Percentiles rank a stretch among this genome's conserved stretches.
These are phyloP conservation scores for Coemansia interrupta DNA, from an alignment of 192 early-diverging fungal genomes.

Conservation along the genomic window DNA sequence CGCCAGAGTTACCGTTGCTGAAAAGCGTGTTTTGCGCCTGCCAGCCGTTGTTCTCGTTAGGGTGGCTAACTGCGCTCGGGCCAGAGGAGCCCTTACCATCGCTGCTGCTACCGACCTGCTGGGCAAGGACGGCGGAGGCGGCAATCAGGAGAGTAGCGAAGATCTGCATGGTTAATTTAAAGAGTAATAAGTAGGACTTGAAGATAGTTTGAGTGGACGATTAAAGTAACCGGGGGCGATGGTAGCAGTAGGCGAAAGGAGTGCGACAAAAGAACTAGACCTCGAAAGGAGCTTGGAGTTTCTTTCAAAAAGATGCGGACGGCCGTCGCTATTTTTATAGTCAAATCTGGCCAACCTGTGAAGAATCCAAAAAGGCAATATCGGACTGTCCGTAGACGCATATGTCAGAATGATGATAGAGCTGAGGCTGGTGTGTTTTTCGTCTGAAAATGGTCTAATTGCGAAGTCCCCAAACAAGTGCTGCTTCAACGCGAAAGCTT, in stretches of 20 bases:
- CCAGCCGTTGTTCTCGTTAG: slow-evolving; percentile 48
- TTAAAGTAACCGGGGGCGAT: background rate
- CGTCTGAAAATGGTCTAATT: too few relatives aligned
- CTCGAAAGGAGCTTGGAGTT: too few relatives aligned
- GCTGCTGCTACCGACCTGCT: slow-evolving; percentile 39
- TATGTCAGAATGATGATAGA: too few relatives aligned
- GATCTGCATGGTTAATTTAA: slow-evolving; percentile 42
- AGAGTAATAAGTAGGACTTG: background rate
- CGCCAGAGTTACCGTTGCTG: slow-evolving; percentile 21
- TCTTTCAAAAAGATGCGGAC: too few relatives aligned
- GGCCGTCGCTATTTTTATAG: too few relatives aligned
- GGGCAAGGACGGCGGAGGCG: slow-evolving; percentile 46
- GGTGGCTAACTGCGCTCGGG: slow-evolving; percentile 33
- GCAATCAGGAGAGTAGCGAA: slow-evolving; percentile 50
- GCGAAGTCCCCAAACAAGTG: too few relatives aligned
- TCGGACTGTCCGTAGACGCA: too few relatives aligned
- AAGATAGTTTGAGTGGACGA: too few relatives aligned
- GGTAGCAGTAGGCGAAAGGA: background rate
- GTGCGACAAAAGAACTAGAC: background rate
- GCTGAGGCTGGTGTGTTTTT: too few relatives aligned
- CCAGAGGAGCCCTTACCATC: slow-evolving; percentile 31
- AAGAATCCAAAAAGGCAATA: too few relatives aligned
- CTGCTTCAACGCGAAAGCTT: too few relatives aligned
- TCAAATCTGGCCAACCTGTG: too few relatives aligned
- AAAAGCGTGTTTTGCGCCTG: slow-evolving; percentile 39